Evolutionary conservation across 805 yeast species (phyloP).

Genomic region (Metahyphopichia silvanorum): DNA sequence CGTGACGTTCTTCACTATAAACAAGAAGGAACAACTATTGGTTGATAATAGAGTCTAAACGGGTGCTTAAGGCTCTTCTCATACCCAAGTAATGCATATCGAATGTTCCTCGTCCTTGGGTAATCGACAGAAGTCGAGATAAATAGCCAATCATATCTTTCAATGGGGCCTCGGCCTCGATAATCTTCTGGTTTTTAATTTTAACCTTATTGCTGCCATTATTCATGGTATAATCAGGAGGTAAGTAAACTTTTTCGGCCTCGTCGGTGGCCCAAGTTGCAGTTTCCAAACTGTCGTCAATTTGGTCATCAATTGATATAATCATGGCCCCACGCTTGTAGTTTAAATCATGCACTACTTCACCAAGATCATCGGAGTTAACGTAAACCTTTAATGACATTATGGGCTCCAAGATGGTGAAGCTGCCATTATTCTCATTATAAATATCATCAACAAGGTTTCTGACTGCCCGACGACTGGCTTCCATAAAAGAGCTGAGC

Average conservation of each 20-base stretch:
- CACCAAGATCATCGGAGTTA: conserved; percentile 71
- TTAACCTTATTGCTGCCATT: conserved; percentile 7
- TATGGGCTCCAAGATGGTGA: conserved; percentile 77
- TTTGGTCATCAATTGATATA: conserved; percentile 65
- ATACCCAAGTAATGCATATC: conserved; percentile 76
- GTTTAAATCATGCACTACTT: conserved; percentile 79
- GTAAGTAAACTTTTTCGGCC: conserved; percentile 64
- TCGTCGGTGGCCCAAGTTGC: conserved; percentile 49
- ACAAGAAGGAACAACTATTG: too few relatives aligned
- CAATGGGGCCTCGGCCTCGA: conserved; percentile 81
- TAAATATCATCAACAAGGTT: conserved; percentile 17
- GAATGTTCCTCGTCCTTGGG: conserved; percentile 86
- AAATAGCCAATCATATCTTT: conserved; percentile 89
- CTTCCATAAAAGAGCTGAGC: conserved; percentile 41
- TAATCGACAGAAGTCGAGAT: conserved; percentile 70
- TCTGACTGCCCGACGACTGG: conserved; percentile 36
- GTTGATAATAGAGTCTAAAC: conserved; percentile 25
- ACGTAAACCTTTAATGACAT: conserved; percentile 74
- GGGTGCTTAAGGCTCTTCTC: conserved; percentile 58
- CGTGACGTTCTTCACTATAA: too few relatives aligned
- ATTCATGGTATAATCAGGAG: conserved; percentile 67
- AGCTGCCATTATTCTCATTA: conserved; percentile 18
- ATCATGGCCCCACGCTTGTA: conserved; percentile 76
- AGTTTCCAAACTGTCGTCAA: conserved; percentile 30
- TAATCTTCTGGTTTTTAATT: conserved; percentile 46